A percentile compares a stretch with the other conserved stretches of the same genome.
Evolutionary conservation across 1,139 yeast genomes (phyloP).

Genomic region (Pichia sp.): DNA sequence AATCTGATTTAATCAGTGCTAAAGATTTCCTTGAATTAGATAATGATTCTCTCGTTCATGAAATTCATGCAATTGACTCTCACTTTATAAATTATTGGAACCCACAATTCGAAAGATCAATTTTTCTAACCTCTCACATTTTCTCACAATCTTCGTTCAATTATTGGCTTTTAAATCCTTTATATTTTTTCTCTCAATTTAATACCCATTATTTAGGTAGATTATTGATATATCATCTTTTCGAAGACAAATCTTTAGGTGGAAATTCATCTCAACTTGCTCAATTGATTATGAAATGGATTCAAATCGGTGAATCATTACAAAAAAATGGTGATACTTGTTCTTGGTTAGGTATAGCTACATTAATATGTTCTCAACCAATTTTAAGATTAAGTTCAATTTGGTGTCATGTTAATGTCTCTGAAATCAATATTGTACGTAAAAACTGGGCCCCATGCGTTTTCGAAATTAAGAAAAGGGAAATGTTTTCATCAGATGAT

Average conservation of each 20-base stretch:
- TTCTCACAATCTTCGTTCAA: constrained; percentile 32
- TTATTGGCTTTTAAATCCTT: constrained; percentile 42
- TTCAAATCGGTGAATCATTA: constrained; percentile 68
- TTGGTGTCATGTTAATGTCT: constrained; percentile 69
- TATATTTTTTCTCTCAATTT: constrained; percentile 58
- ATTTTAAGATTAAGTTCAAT: constrained; percentile 63
- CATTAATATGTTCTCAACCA: constrained; percentile 77
- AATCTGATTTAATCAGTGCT: constrained; percentile 19
- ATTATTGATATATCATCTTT: constrained; percentile 62
- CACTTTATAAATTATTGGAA: constrained; percentile 63
- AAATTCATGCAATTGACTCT: constrained; percentile 50
- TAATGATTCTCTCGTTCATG: constrained; percentile 44
- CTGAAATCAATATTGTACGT: constrained; percentile 53
- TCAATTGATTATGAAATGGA: constrained; percentile 71
- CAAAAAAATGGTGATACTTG: constrained; percentile 89
- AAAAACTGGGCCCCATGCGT: constrained; percentile 94
- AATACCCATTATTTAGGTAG: constrained; percentile 76
- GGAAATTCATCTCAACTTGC: constrained; percentile 46
- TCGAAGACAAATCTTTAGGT: constrained; percentile 36
- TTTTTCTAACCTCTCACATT: constrained; percentile 36
- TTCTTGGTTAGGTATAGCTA: constrained; percentile 88
- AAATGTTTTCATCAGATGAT: constrained; percentile 7
- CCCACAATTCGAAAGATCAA: constrained; percentile 56
- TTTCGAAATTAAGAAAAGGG: constrained; percentile 48
- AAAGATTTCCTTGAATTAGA: constrained; percentile 40